A percentile compares a stretch with the other conserved stretches of the same genome.
Conservation (phyloP, 1,139 yeast species). For the Protomyces gravidus region DNA sequence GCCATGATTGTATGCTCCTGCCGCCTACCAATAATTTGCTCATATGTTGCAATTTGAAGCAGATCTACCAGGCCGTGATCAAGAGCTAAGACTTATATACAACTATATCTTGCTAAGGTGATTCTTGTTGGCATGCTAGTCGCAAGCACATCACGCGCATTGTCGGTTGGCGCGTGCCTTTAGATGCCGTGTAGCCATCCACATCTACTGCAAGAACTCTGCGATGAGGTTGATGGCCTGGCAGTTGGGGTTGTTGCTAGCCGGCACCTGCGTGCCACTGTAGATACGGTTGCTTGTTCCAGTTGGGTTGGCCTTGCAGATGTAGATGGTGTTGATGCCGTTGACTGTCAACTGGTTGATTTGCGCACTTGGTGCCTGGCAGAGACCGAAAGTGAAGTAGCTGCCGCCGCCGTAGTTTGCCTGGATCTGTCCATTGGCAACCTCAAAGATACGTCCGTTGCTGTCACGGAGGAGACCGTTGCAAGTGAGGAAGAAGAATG, state of each 20-base stretch:
- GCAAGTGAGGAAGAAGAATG: constrained; percentile 22
- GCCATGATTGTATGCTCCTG: no score
- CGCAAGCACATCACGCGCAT: background rate
- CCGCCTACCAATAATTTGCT: no score
- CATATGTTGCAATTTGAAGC: no score
- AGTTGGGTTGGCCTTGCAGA: constrained; percentile 1
- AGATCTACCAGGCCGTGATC: no score
- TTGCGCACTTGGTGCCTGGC: background rate
- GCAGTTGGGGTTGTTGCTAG: constrained; percentile 19
- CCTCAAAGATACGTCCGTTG: constrained; percentile 24
- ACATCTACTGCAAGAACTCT: constrained; percentile 2
- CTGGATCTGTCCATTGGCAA: constrained; percentile 22
- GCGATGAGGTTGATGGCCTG: constrained; percentile 20
- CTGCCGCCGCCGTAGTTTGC: constrained; percentile 28
- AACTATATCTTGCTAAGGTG: background rate
- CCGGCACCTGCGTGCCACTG: constrained; percentile 22
- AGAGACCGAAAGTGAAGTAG: constrained; percentile 9
- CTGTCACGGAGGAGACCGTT: constrained; percentile 24
- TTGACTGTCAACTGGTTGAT: constrained; percentile 6
- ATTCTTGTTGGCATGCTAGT: background rate
- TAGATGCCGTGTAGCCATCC: no score
- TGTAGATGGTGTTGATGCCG: constrained; percentile 25
- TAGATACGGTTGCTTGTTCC: constrained; percentile 17
- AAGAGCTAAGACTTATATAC: no score
- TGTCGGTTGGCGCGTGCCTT: no score